Conservation (phyloP, 2,329 filamentous ascomycete genomes). For the Seiridium cupressi region DNA sequence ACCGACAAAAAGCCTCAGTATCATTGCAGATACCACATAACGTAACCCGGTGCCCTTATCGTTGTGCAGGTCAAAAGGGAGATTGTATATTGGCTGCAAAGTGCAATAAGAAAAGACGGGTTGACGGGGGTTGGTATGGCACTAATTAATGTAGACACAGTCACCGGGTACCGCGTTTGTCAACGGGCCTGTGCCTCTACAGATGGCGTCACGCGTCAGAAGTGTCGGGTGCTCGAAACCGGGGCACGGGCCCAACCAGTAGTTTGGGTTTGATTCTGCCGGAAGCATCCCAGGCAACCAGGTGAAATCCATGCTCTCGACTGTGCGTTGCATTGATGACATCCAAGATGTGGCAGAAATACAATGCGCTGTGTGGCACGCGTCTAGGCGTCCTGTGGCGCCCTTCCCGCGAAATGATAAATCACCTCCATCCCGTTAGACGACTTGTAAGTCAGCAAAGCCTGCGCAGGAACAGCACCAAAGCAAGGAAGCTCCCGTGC, state of each 20-base stretch:
- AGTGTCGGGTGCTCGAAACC: not conserved
- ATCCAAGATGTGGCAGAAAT: no score
- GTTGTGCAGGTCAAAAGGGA: not conserved
- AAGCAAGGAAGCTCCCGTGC: not conserved
- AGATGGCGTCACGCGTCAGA: not conserved
- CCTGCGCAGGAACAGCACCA: not conserved
- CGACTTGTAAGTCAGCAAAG: not conserved
- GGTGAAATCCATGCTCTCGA: no score
- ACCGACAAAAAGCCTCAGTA: constrained; percentile 12
- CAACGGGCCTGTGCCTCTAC: not conserved
- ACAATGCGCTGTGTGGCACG: no score
- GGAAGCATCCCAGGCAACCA: no score
- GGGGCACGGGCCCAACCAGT: no score
- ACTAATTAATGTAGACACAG: not conserved
- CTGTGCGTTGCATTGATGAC: no score
- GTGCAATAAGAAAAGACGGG: not conserved
- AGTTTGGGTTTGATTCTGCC: no score
- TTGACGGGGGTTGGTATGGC: not conserved
- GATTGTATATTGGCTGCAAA: not conserved
- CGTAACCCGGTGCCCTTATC: constrained; percentile 5
- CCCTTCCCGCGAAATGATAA: no score
- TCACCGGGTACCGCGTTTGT: not conserved
- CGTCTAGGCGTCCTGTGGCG: no score
- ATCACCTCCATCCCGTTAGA: no score
- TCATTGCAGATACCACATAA: constrained; percentile 17